Base-by-base conservation (phyloP, 768 basidiomycete genomes). In the Tulasnella sp. region DNA sequence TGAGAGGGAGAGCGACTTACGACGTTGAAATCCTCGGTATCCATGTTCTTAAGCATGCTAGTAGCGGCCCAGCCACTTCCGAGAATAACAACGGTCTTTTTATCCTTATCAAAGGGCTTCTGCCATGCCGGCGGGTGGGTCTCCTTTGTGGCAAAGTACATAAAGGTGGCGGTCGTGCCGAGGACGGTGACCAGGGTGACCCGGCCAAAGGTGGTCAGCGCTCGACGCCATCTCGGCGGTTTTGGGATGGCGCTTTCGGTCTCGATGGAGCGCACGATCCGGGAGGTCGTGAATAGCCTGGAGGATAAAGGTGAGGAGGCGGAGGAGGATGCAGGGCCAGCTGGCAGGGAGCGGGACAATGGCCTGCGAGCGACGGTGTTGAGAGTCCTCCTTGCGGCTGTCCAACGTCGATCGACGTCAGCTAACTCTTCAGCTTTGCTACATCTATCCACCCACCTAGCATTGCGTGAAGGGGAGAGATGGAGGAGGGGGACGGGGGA, bases 21-120 rank as follows among this genome's bases (percentile, higher is more conserved):
- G 81, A 99, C 97, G 86, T 99, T 99, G 89, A 95, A 99, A 74
- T 97, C 92, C 68, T 90, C 88, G 38, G 95, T 98, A 85, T 99
- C 97, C 79, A 99, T 85, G 34, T 89, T 90, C 83, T 96, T 98
- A 75, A 99, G 86, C 82, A 99, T 89, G 80, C 94, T 95, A 2
- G 97, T 98, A 2, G 96, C 92, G 71, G 92, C 98, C 98, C 98
- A 99, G 7, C 98, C 98, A 82, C 94, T 96, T 48, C 98, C 98
- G 39, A 98, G 88, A 36, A 99, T 91, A 81, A 99, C 96, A 27
- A 99, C 84, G 0, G 95, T 99, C 86, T 97, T 98, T 87, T 98
- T 98, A 46, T 87, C 84, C 3, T 93, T 90, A 85, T 99, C 97
- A 80, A 92, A 92, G 0, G 95, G 94, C 48, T 97, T 88, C 83